Conservation (phyloP, 768 basidiomycete genomes). For the Pisolithus marmoratus region DNA sequence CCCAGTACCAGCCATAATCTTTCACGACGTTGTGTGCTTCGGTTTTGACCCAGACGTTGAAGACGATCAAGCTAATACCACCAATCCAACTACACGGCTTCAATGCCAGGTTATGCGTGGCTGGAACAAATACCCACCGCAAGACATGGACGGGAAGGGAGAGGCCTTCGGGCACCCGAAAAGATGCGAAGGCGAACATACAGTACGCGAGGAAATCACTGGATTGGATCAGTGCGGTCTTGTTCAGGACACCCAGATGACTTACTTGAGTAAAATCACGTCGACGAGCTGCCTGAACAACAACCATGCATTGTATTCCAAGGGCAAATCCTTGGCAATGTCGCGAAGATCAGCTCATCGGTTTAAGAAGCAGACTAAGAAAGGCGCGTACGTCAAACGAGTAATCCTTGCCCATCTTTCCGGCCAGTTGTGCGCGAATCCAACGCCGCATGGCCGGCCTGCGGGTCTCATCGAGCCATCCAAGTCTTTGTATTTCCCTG, state of each 20-base stretch:
- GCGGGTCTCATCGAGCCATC: conserved; percentile 81
- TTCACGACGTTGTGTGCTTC: conserved; percentile 98
- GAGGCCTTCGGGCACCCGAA: conserved; percentile 77
- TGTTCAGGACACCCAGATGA: conserved; percentile 9
- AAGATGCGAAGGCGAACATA: conserved; percentile 92
- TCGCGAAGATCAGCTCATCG: conserved; percentile 1
- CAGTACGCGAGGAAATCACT: conserved; percentile 95
- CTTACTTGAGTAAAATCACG: conserved; percentile 91
- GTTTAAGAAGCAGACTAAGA: neutral
- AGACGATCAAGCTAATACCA: conserved; percentile 78
- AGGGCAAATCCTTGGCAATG: conserved; percentile 63
- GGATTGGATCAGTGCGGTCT: conserved; percentile 3
- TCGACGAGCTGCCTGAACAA: conserved; percentile 95
- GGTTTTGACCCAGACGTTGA: conserved; percentile 98
- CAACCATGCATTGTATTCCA: conserved; percentile 96
- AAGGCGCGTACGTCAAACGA: conserved; percentile 71
- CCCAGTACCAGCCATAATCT: conserved; percentile 99
- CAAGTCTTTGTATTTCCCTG: conserved; percentile 63
- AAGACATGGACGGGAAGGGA: conserved; percentile 69
- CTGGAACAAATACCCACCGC: conserved; percentile 43
- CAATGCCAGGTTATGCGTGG: conserved; percentile 3
- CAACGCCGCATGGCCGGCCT: conserved; percentile 64
- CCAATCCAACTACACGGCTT: conserved; percentile 66
- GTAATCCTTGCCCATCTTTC: conserved; percentile 94
- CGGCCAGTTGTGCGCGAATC: conserved; percentile 81